These are phyloP conservation scores for Salinomyces thailandicus DNA, from an alignment of 2,329 filamentous ascomycete genomes.

Conservation along the genomic window DNA sequence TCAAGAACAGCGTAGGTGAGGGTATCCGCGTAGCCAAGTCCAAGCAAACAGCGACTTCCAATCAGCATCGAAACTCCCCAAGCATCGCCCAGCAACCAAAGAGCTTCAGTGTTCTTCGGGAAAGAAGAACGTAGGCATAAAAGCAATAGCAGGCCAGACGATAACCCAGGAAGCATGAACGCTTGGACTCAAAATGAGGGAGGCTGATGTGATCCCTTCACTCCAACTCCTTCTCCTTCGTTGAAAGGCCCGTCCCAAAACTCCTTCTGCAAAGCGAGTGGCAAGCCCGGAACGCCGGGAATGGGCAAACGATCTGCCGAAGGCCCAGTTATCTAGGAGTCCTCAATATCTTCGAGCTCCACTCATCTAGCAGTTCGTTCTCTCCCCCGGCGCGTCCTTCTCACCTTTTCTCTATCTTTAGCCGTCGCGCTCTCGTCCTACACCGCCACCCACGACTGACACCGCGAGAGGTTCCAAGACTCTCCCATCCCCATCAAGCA, in stretches of 20 bases:
- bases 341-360: neutral
- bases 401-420: neutral
- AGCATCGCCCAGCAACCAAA: conserved; percentile 17
- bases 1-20: too few relatives aligned
- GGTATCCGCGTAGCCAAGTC: too few relatives aligned
- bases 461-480: conserved; percentile 8
- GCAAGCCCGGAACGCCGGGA: conserved; percentile 21
- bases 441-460: neutral
- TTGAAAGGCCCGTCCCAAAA: conserved; percentile 23
- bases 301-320: conserved; percentile 22
- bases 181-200: too few relatives aligned
- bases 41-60: too few relatives aligned
- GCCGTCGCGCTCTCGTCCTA: neutral
- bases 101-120: conserved; percentile 13
- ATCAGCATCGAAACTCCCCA: too few relatives aligned
- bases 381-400: neutral
- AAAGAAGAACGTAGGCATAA: too few relatives aligned
- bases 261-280: too few relatives aligned
- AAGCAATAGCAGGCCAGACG: too few relatives aligned
- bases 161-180: too few relatives aligned
- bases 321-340: conserved; percentile 15
- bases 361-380: too few relatives aligned
- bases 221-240: conserved; percentile 15
- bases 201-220: too few relatives aligned
- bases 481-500: conserved; percentile 20